A percentile compares a stretch with the other conserved stretches of the same genome.
These are phyloP conservation scores for Lactarius psammicola DNA, from an alignment of 768 basidiomycete species.

Conservation along the genomic window DNA sequence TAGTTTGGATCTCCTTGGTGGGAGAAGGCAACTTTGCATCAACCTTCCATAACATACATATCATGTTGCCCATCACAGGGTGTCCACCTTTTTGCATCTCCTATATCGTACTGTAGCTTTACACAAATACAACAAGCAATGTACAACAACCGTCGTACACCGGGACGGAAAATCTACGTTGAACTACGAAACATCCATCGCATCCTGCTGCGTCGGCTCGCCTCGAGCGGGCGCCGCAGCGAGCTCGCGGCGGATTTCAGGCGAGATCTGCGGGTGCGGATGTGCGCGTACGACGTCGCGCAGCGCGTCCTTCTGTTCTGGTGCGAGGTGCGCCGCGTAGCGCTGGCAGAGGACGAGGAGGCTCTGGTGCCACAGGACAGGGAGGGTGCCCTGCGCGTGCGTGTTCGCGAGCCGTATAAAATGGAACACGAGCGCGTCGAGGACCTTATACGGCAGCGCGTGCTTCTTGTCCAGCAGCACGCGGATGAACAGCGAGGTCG, in stretches of 20 bases:
- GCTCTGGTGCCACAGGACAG: slow-evolving; percentile 99
- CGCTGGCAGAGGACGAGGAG: slow-evolving; percentile 91
- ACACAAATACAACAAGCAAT: neutral
- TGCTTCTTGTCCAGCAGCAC: slow-evolving; percentile 97
- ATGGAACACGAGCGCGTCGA: slow-evolving; percentile 97
- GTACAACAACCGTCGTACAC: neutral
- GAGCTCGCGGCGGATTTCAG: slow-evolving; percentile 88
- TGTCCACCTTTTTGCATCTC: neutral
- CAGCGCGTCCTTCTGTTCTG: slow-evolving; percentile 97
- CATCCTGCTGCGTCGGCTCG: slow-evolving; percentile 56
- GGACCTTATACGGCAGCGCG: slow-evolving; percentile 95
- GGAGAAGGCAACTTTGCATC: too few species aligned
- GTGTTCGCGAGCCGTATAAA: slow-evolving; percentile 95
- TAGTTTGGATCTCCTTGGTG: too few species aligned
- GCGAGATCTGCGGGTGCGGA: slow-evolving; percentile 82
- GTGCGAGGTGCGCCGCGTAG: slow-evolving; percentile 90
- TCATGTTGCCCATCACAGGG: neutral
- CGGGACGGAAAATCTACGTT: too few species aligned
- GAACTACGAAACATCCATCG: slow-evolving; percentile 49
- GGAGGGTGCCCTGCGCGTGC: slow-evolving; percentile 81
- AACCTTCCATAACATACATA: too few species aligned
- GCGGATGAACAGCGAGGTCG: slow-evolving; percentile 96
- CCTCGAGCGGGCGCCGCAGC: slow-evolving; percentile 85
- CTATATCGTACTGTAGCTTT: neutral
- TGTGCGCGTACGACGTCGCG: slow-evolving; percentile 87